These are phyloP conservation scores for Lavandula angustifolia DNA, from an alignment of 257 asterid genomes.

Conservation along the genomic window DNA sequence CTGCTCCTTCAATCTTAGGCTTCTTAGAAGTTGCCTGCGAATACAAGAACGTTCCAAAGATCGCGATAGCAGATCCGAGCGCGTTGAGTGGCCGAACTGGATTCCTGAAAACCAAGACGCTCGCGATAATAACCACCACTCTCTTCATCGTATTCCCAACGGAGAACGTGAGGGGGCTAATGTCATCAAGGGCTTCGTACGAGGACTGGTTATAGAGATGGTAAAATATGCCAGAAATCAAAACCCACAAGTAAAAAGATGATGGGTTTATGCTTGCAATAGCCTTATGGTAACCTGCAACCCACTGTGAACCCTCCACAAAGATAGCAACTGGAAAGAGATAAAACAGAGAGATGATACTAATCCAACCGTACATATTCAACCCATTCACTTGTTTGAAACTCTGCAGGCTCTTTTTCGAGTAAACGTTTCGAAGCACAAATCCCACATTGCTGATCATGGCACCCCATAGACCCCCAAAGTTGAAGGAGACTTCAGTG, in stretches of 20 bases:
- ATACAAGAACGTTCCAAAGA: constrained; percentile 84
- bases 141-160: constrained; percentile 98
- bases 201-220: constrained; percentile 94
- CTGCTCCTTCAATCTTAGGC: constrained; percentile 53
- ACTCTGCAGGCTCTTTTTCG: constrained; percentile 83
- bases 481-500: constrained; percentile 89
- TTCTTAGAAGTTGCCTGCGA: constrained; percentile 84
- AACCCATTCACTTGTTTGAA: constrained; percentile 90
- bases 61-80: constrained; percentile 85
- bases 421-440: constrained; percentile 82
- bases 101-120: constrained; percentile 88
- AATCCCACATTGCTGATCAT: constrained; percentile 92
- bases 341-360: constrained; percentile 69
- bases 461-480: constrained; percentile 82
- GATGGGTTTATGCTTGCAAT: constrained; percentile 53
- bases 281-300: constrained; percentile 80
- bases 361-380: constrained; percentile 87
- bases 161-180: constrained; percentile 87
- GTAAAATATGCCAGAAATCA: constrained; percentile 78
- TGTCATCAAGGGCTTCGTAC: constrained; percentile 92
- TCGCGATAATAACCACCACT: constrained; percentile 87
- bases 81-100: constrained; percentile 88
- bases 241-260: constrained; percentile 78
- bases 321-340: constrained; percentile 81
- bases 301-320: constrained; percentile 97